These are phyloP conservation scores for Vigna unguiculata DNA, from an alignment of 306 rosid genomes.

Conservation along the genomic window DNA sequence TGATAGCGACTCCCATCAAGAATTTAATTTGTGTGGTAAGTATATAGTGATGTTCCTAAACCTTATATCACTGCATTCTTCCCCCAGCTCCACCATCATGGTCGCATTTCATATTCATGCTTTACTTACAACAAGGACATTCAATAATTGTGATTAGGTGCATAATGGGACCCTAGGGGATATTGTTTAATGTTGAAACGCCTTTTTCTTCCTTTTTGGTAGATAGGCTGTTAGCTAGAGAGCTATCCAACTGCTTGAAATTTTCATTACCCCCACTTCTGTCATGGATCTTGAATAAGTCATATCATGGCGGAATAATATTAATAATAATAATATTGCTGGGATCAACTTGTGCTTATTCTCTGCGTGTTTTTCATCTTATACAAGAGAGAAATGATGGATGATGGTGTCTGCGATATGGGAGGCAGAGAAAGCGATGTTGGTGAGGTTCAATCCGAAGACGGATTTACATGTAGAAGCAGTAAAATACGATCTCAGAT, in stretches of 20 bases:
- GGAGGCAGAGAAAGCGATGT: constrained; percentile 84
- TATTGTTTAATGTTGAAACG: constrained; percentile 55
- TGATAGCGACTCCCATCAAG: constrained; percentile 49
- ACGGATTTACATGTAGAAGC: constrained; percentile 68
- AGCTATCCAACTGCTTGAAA: constrained; percentile 53
- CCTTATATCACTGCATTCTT: constrained; percentile 52
- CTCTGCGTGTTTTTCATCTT: constrained; percentile 29
- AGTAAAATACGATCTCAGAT: constrained; percentile 92
- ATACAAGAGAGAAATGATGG: constrained; percentile 15
- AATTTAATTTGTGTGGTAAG: constrained; percentile 49
- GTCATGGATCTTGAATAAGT: constrained; percentile 42
- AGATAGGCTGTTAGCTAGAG: constrained; percentile 50
- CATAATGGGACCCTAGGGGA: constrained; percentile 64
- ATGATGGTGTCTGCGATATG: constrained; percentile 42
- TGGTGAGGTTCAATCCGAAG: constrained; percentile 99
- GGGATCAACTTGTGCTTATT: constrained; percentile 13
- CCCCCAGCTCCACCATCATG: constrained; percentile 67
- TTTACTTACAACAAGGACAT: constrained; percentile 49
- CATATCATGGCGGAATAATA: constrained; percentile 30
- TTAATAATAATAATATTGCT: not conserved
- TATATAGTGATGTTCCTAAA: constrained; percentile 49
- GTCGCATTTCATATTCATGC: constrained; percentile 47
- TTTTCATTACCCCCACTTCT: constrained; percentile 29
- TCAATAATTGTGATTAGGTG: constrained; percentile 57
- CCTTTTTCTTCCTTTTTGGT: constrained; percentile 59